Conservation (phyloP, 768 basidiomycete species). For the Aureoboletus auriporus region DNA sequence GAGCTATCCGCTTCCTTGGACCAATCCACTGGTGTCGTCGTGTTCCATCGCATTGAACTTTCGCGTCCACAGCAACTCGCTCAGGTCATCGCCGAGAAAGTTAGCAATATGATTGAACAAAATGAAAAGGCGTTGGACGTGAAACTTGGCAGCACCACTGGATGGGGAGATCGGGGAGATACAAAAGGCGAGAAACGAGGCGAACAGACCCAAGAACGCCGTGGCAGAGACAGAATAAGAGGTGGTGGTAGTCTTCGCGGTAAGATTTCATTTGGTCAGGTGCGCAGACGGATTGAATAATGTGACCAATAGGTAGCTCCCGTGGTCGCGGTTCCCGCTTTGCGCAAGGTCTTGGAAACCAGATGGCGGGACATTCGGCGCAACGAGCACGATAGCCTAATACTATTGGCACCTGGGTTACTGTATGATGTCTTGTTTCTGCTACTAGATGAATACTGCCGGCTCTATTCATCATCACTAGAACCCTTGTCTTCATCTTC, state of each 20-base stretch:
- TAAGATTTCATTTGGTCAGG: constrained; percentile 26
- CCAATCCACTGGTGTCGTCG: constrained; percentile 83
- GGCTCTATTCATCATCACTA: constrained; percentile 7
- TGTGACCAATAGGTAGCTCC: constrained; percentile 44
- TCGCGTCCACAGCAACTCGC: constrained; percentile 88
- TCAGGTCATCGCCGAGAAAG: constrained; percentile 83
- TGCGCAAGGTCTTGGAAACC: constrained; percentile 77
- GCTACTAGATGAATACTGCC: not conserved
- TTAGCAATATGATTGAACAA: constrained; percentile 81
- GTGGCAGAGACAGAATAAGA: constrained; percentile 60
- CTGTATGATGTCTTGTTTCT: constrained; percentile 1
- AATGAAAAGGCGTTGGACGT: constrained; percentile 87
- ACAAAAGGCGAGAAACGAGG: constrained; percentile 73
- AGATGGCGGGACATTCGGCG: constrained; percentile 49
- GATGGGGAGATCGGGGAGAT: constrained; percentile 48
- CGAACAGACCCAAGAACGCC: constrained; percentile 74
- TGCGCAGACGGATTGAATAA: not conserved
- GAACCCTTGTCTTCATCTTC: constrained; percentile 7
- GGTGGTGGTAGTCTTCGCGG: constrained; percentile 59
- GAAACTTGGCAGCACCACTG: constrained; percentile 67
- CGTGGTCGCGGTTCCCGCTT: constrained; percentile 79
- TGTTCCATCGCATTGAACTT: constrained; percentile 90
- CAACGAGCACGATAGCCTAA: constrained; percentile 19
- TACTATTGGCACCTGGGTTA: constrained; percentile 1
- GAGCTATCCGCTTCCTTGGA: constrained; percentile 92